Evolutionary conservation across 805 yeast species (phyloP).

Genomic region (Yamadazyma phyllophila): DNA sequence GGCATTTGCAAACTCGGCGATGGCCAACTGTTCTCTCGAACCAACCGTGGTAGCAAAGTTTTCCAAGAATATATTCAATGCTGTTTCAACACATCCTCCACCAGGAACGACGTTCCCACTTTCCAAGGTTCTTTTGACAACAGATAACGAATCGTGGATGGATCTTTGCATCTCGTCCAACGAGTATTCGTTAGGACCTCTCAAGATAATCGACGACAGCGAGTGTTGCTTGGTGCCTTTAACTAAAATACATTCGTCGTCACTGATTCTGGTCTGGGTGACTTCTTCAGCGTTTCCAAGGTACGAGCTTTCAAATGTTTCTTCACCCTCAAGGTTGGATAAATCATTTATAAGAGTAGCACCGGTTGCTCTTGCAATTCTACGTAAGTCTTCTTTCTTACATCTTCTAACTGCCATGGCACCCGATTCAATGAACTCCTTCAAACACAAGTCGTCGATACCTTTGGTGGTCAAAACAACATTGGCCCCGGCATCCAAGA

Average conservation of each 20-base stretch:
- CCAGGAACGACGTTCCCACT: constrained; percentile 96
- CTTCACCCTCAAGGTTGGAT: constrained; percentile 95
- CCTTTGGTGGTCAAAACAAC: constrained; percentile 93
- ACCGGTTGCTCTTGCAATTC: constrained; percentile 98
- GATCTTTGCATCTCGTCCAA: constrained; percentile 99
- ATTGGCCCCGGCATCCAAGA: constrained; percentile 85
- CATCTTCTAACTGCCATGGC: constrained; percentile 97
- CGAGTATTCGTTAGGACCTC: constrained; percentile 95
- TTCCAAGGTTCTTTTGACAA: constrained; percentile 93
- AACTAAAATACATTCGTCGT: constrained; percentile 93
- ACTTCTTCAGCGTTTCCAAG: constrained; percentile 91
- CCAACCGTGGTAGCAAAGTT: constrained; percentile 98
- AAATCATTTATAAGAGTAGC: constrained; percentile 84
- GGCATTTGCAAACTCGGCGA: constrained; percentile 94
- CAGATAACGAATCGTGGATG: constrained; percentile 88
- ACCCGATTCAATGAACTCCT: constrained; percentile 86
- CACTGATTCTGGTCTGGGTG: constrained; percentile 84
- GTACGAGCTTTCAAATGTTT: constrained; percentile 79
- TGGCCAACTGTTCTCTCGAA: constrained; percentile 95
- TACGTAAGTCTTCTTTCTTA: constrained; percentile 91
- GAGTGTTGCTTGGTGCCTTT: constrained; percentile 91
- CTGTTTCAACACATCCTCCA: constrained; percentile 99
- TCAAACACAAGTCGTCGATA: constrained; percentile 87
- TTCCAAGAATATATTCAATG: constrained; percentile 89
- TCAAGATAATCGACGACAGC: constrained; percentile 83